Conservation (phyloP, 192 early-diverging fungal genomes). For the Nowakowskiella sp. region DNA sequence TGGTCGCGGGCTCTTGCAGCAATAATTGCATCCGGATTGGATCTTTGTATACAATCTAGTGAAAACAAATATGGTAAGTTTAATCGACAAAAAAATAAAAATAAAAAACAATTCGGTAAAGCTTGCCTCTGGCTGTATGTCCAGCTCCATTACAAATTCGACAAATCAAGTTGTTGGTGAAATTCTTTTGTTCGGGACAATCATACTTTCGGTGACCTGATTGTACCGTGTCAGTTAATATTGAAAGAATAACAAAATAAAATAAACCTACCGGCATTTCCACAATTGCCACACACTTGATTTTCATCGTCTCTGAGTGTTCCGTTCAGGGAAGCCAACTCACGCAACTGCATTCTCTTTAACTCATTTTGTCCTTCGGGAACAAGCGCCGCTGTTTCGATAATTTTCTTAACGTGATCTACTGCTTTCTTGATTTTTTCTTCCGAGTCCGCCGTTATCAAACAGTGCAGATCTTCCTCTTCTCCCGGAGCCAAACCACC, state of each 20-base stretch:
- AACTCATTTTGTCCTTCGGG: constrained; percentile 95
- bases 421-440: constrained; percentile 79
- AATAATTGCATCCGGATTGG: constrained; percentile 71
- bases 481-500: constrained; percentile 39
- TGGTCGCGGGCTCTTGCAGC: constrained; percentile 70
- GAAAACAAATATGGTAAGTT: not conserved
- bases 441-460: constrained; percentile 82
- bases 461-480: constrained; percentile 77
- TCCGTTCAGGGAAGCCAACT: constrained; percentile 91
- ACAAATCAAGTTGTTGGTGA: constrained; percentile 79
- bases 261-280: constrained; percentile 38
- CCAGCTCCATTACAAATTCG: constrained; percentile 83
- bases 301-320: constrained; percentile 93
- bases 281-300: constrained; percentile 91
- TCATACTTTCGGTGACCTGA: constrained; percentile 82
- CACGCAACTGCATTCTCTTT: constrained; percentile 89
- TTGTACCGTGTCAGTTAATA: not conserved
- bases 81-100: too few species aligned
- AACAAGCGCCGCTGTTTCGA: constrained; percentile 78
- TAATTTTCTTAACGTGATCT: constrained; percentile 83
- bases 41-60: constrained; percentile 76
- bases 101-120: not conserved
- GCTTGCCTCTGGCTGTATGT: constrained; percentile 70
- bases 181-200: constrained; percentile 81
- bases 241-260: not conserved